Evolutionary conservation across 371 early-diverging fungal species (phyloP), one percentile per base, ranked within the genome.

Genomic region (Mucor indicus): DNA sequence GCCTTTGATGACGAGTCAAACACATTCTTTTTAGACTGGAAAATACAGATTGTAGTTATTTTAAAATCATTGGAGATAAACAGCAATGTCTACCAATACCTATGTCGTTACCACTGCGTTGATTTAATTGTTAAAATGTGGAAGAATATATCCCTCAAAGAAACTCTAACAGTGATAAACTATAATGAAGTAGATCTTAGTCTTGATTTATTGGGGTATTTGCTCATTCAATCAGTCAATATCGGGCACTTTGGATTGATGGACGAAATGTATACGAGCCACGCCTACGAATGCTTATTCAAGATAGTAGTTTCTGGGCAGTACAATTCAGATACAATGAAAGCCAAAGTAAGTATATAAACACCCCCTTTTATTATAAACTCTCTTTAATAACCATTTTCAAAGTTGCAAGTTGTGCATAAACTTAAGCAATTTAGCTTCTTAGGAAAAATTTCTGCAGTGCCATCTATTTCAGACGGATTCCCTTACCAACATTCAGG

Each of bases 401-500:
- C 4, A n/a, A 57, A 81, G 81, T 58, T 60, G 32, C 61, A 75
- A 9, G 55, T 80, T 21, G 67, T 76, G 9, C 55, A 69, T 4
- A 46, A 60, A 29, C 47, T 77, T 23, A 69, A 64, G 16, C 72
- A 79, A 30, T 39, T 80, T 9, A 68, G 51, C 2, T 79, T 71
- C 58, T 64, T 76, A 19, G 83, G 81, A 21, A 76, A 68, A 33
- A 67, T 62, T 24, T 59, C 55, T 20, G 42, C 64, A 13, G 64
- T 74, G 29, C 75, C 75, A n/a, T 62, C 71, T n/a, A 51, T 60
- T 4, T 55, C 78, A 4, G 78, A 77, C 24, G 75, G 75, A n/a
- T n/a, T n/a, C n/a, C n/a, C n/a, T n/a, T n/a, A n/a, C n/a, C n/a
- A n/a, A n/a, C n/a, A n/a, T n/a, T n/a, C n/a, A n/a, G n/a, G n/a